Percentiles rank a stretch among this genome's conserved stretches.
Conservation (phyloP, 345 rosid species). For the Salix brachista region DNA sequence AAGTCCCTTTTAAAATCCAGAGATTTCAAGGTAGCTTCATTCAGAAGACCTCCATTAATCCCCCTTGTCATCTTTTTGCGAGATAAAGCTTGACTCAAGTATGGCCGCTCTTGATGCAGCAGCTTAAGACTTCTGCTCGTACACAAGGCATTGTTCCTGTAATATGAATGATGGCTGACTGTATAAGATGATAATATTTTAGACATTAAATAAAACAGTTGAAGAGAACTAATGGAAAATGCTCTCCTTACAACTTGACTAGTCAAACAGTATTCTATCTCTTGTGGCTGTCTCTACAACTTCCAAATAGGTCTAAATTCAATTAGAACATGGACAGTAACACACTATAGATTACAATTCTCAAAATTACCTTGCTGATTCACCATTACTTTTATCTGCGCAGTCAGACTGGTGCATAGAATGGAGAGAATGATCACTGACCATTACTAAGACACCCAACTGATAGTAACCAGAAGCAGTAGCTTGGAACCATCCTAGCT, state of each 20-base stretch:
- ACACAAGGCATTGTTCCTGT: conserved; percentile 49
- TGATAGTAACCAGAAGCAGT: conserved; percentile 98
- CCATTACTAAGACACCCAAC: conserved; percentile 76
- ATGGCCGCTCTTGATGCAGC: conserved; percentile 52
- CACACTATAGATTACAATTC: background rate
- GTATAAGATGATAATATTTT: conserved; percentile 4
- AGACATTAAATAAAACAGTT: background rate
- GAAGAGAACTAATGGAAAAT: background rate
- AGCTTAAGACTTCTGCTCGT: conserved; percentile 43
- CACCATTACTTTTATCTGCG: conserved; percentile 40
- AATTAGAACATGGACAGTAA: background rate
- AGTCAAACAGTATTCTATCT: background rate
- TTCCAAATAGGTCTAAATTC: background rate
- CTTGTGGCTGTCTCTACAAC: background rate
- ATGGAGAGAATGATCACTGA: conserved; percentile 52
- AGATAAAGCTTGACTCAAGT: conserved; percentile 59
- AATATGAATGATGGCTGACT: conserved; percentile 17
- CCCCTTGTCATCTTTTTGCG: conserved; percentile 86
- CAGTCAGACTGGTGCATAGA: conserved; percentile 39
- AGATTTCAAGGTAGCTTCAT: conserved; percentile 63
- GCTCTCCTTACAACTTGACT: background rate
- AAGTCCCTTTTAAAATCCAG: conserved; percentile 68
- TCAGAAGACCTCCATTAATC: conserved; percentile 81
- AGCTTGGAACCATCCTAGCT: conserved; percentile 97
- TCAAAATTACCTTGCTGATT: conserved; percentile 52